Conservation (phyloP, 352 stramenopile species). For the Phytophthora citricola region DNA sequence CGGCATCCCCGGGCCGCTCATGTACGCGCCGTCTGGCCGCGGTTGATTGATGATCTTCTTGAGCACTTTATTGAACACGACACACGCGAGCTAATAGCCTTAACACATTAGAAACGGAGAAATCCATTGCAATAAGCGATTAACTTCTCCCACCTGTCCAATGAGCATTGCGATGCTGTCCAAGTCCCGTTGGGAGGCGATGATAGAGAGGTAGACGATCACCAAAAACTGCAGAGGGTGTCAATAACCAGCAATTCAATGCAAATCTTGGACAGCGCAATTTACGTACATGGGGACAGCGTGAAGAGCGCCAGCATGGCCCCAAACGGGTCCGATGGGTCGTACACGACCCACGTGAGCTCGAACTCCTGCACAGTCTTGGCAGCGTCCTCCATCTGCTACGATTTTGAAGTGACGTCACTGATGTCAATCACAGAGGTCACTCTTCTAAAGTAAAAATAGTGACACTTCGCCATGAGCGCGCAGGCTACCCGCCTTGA, state of each 20-base stretch:
- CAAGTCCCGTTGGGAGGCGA: constrained; percentile 82
- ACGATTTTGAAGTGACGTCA: background rate
- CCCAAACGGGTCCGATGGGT: constrained; percentile 72
- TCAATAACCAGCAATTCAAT: constrained; percentile 1
- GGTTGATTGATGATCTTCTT: constrained; percentile 79
- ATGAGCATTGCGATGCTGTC: constrained; percentile 75
- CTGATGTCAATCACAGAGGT: background rate
- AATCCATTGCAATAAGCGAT: constrained; percentile 8
- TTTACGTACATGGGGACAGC: constrained; percentile 70
- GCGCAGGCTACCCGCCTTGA: constrained; percentile 73
- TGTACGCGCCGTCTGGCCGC: constrained; percentile 66
- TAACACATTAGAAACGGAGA: background rate
- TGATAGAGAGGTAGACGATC: constrained; percentile 83
- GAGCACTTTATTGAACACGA: constrained; percentile 81
- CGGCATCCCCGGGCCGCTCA: constrained; percentile 76
- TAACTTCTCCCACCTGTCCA: constrained; percentile 54
- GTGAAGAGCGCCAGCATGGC: constrained; percentile 75
- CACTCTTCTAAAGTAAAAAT: constrained; percentile 12
- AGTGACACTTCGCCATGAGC: constrained; percentile 18
- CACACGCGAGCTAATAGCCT: constrained; percentile 58
- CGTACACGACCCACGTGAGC: constrained; percentile 88
- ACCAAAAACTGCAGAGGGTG: constrained; percentile 69
- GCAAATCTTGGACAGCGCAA: constrained; percentile 1
- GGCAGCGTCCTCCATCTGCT: constrained; percentile 12
- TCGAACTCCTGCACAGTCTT: constrained; percentile 72